These are phyloP conservation scores for Pythium scleroteichum DNA, from an alignment of 352 stramenopile genomes.

Conservation along the genomic window DNA sequence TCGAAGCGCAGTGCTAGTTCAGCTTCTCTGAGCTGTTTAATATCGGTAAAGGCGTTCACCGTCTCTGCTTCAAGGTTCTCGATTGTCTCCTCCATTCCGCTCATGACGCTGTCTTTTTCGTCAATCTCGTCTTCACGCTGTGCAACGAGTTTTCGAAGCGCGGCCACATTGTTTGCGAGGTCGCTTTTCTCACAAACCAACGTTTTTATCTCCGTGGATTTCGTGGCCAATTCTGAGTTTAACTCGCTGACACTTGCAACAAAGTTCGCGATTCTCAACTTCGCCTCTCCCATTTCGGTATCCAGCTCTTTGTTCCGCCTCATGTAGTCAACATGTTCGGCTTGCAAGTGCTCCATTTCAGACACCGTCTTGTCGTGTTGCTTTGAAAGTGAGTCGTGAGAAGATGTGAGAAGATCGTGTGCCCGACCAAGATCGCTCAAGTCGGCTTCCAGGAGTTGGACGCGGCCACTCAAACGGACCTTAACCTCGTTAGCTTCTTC, in stretches of 20 bases:
- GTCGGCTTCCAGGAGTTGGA: conserved; percentile 22
- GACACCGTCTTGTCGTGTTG: conserved; percentile 1
- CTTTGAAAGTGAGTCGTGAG: conserved; percentile 9
- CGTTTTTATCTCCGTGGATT: background rate
- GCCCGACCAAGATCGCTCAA: conserved; percentile 19
- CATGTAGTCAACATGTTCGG: background rate
- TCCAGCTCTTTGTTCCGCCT: background rate
- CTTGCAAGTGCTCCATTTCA: background rate
- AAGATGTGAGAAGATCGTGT: conserved; percentile 15
- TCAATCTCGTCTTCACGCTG: conserved; percentile 23
- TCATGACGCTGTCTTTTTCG: conserved; percentile 27
- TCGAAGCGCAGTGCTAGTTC: background rate
- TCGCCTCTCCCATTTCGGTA: background rate
- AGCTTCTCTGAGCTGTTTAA: background rate
- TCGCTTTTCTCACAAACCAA: background rate
- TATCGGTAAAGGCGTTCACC: background rate
- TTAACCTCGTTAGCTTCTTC: conserved; percentile 15
- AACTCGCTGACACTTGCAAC: background rate
- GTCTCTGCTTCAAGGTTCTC: conserved; percentile 25
- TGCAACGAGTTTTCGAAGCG: conserved; percentile 5
- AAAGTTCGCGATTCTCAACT: background rate
- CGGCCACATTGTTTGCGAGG: background rate
- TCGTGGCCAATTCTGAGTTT: background rate
- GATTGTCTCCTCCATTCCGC: conserved; percentile 25
- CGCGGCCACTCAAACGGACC: conserved; percentile 18